phyloP scores from a whole-genome alignment of 2,329 filamentous ascomycete species.

The Apiospora pterosperma region DNA sequence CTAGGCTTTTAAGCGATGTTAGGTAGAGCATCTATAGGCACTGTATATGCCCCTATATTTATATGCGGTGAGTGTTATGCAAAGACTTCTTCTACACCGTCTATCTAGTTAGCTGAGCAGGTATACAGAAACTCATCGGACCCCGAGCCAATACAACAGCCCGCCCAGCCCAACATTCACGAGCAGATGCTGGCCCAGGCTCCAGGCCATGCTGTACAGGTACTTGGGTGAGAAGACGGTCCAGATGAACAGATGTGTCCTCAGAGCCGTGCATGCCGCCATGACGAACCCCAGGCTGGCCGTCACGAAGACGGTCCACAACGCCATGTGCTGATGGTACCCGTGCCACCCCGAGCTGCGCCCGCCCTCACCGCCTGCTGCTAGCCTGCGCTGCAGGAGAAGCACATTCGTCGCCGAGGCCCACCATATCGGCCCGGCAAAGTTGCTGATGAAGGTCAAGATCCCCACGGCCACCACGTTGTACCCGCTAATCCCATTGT shows the following conservation, averaged over 20 bases:
- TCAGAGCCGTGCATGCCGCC: constrained; percentile 78
- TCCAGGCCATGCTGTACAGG: constrained; percentile 89
- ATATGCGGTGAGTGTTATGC: neutral
- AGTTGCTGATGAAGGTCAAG: constrained; percentile 85
- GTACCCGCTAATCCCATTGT: constrained; percentile 85
- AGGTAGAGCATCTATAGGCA: too few species aligned
- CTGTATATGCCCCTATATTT: too few species aligned
- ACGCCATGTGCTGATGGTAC: constrained; percentile 47
- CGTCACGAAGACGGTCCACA: constrained; percentile 70
- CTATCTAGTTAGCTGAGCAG: neutral
- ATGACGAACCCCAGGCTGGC: constrained; percentile 71
- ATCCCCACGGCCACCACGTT: constrained; percentile 76
- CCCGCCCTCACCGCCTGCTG: neutral
- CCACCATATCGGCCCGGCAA: constrained; percentile 91
- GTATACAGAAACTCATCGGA: neutral
- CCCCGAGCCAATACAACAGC: constrained; percentile 52
- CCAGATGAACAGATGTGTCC: constrained; percentile 96
- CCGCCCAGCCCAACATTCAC: constrained; percentile 65
- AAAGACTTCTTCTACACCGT: neutral
- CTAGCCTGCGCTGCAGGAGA: constrained; percentile 38
- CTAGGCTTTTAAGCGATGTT: too few species aligned
- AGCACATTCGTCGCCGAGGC: constrained; percentile 61
- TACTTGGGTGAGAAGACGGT: constrained; percentile 98
- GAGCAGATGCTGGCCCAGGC: constrained; percentile 72
- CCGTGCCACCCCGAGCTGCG: constrained; percentile 13